These are phyloP conservation scores for Hyaloscypha variabilis DNA, from an alignment of 495 filamentous ascomycete species.

Conservation along the genomic window DNA sequence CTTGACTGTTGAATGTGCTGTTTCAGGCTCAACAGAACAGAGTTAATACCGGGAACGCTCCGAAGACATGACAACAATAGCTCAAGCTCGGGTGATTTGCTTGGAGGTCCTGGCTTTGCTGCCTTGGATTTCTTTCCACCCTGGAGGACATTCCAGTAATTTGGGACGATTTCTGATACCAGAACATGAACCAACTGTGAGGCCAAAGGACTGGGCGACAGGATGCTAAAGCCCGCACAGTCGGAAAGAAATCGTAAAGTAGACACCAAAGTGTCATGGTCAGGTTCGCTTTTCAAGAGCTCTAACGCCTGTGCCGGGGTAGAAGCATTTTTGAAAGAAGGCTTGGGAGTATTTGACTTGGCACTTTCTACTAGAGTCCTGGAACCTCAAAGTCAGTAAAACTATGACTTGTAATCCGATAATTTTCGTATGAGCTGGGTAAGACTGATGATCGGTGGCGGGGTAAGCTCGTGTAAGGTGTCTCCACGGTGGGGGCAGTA, in stretches of 20 bases:
- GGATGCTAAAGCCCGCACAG: slow-evolving; percentile 55
- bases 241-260: slow-evolving; percentile 56
- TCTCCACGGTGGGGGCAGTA: not conserved
- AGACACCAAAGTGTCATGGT: slow-evolving; percentile 55
- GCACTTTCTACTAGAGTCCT: slow-evolving; percentile 25
- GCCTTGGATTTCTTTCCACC: slow-evolving; percentile 28
- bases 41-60: slow-evolving; percentile 73
- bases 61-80: slow-evolving; percentile 68
- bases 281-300: slow-evolving; percentile 65
- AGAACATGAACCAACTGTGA: slow-evolving; percentile 73
- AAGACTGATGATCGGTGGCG: not conserved
- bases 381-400: not conserved
- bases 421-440: not conserved
- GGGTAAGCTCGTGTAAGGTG: not conserved
- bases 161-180: slow-evolving; percentile 69
- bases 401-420: not conserved
- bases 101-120: slow-evolving; percentile 10
- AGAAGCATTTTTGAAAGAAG: slow-evolving; percentile 32
- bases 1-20: slow-evolving; percentile 50
- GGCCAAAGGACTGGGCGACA: slow-evolving; percentile 61
- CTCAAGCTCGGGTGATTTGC: slow-evolving; percentile 31
- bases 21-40: slow-evolving; percentile 64
- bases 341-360: slow-evolving; percentile 9
- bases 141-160: slow-evolving; percentile 71
- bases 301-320: slow-evolving; percentile 61